Evolutionary conservation across 371 early-diverging fungal genomes (phyloP), one percentile per base, ranked within the genome.

Genomic region (Zychaea mexicana): DNA sequence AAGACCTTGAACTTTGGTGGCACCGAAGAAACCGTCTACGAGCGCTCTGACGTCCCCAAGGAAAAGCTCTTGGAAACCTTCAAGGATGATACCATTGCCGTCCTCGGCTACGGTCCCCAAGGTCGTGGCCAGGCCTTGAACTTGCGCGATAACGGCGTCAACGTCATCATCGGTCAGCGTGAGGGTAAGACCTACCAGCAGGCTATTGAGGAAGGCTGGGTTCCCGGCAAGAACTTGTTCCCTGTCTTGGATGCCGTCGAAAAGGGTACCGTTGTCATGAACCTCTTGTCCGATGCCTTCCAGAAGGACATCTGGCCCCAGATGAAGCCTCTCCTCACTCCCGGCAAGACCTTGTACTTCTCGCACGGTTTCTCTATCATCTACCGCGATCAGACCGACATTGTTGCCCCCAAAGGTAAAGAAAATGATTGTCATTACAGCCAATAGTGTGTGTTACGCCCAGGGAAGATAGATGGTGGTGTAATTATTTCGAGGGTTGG

Each of bases 331-430:
- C 87, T 89, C 74, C 73, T 98, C 62, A 96, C 96, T 70, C 93
- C 94, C 69, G 98, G 96, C 74, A 98, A 98, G 90, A 97, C 97
- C 28, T 91, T 98, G 60, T 96, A 95, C 88, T 98, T 98, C 83
- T 94, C 94, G 61, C 97, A 98, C 85, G 98, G 98, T 66, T 98
- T 98, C 84, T 92, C 93, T 65, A 89, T 98, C 61, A 93, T 96
- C 67, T 98, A 91, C 86, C 85, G 93, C 67, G 91, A 96, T 62
- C 92, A 96, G 75, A 98, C 98, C 61, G 78, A 93, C 60, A 92
- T 98, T 65, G 80, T 92, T 47, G 93, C 96, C 12, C 97, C 98
- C 71, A 85, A 87, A 67, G 82, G 73, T 72, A 73, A 69, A n/a
- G n/a, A n/a, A n/a, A n/a, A n/a, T n/a, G n/a, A n/a, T n/a, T n/a